Percentiles rank a stretch among this genome's conserved stretches.
Conservation (phyloP, 495 filamentous ascomycete species). For the Clavariopsis aquatica region DNA sequence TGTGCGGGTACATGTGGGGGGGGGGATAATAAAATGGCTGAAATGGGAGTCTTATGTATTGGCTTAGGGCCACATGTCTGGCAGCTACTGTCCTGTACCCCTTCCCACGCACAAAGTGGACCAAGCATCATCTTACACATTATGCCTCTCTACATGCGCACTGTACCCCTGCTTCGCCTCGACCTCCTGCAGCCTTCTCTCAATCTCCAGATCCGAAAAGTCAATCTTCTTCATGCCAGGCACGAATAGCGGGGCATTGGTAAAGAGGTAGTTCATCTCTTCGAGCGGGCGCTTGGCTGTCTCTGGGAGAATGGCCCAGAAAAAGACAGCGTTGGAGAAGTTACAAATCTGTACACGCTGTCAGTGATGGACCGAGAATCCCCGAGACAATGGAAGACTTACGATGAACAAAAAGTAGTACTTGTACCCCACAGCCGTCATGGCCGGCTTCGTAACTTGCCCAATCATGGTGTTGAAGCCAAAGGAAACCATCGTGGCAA, state of each 20-base stretch:
- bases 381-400: constrained; percentile 20
- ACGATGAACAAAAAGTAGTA: constrained; percentile 62
- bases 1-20: too few species aligned
- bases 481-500: constrained; percentile 65
- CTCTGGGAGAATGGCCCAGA: constrained; percentile 66
- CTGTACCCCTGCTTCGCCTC: constrained; percentile 46
- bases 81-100: too few species aligned
- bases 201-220: constrained; percentile 48
- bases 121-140: too few species aligned
- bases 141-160: constrained; percentile 11
- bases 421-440: constrained; percentile 53
- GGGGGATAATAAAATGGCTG: too few species aligned
- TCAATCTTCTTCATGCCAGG: constrained; percentile 50
- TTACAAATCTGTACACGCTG: constrained; percentile 48
- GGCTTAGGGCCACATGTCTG: too few species aligned
- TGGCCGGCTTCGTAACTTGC: constrained; percentile 64
- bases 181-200: constrained; percentile 49
- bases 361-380: constrained; percentile 1
- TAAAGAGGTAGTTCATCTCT: constrained; percentile 72
- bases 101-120: too few species aligned
- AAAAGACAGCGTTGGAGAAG: constrained; percentile 63
- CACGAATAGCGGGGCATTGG: constrained; percentile 67
- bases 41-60: too few species aligned
- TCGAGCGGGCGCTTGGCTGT: constrained; percentile 66
- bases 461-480: constrained; percentile 76